Evolutionary conservation across 2,329 filamentous ascomycete genomes (phyloP), one percentile per base, ranked within the genome.

Genomic region (Knoxdaviesia proteae): DNA sequence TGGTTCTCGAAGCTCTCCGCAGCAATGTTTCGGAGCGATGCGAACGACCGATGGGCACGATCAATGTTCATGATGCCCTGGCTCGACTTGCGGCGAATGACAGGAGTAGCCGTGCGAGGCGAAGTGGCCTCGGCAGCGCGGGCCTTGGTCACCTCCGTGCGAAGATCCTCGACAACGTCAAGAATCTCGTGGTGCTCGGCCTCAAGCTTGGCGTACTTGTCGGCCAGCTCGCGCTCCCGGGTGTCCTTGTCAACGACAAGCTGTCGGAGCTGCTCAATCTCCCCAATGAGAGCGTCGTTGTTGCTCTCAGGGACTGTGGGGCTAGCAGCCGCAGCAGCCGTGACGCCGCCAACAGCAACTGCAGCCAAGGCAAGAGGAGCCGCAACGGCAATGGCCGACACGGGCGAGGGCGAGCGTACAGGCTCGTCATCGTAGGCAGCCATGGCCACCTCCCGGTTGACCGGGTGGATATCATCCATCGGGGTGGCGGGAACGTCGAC

Each of bases 61-160:
- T 98, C 90, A 48, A 87, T 82, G 32, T 78, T 76, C 61, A 90
- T 76, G 37, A 93, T 68, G 47, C 81, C 90, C 58, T 94, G 86
- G 55, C 84, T 93, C 4, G 86, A 93, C 62, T 94, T 94, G 52
- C 88, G 77, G 48, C 87, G 82, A 52, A 94, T 87, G 50, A 94
- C 76, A n/a, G 79, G 77, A 1, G 74, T 72, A n/a, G 65, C 68
- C 7, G 74, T 68, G 33, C 74, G 71, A 5, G 74, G 69, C n/a
- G 79, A 77, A 0, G 69, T 63, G 32, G 65, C 61, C 46, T 76
- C 68, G 33, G 64, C 63, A 40, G 64, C 68, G 50, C 78, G 80
- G n/a, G 82, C 77, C 55, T 82, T 84, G 38, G 80, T 76, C 5
- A 94, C 66, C 53, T 94, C 84, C 0, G 77, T 76, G 66, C 92